Percentiles rank a stretch among this genome's conserved stretches.
Evolutionary conservation across 495 filamentous ascomycete species (phyloP).

Genomic region (Hypoxylon crocopeplum): DNA sequence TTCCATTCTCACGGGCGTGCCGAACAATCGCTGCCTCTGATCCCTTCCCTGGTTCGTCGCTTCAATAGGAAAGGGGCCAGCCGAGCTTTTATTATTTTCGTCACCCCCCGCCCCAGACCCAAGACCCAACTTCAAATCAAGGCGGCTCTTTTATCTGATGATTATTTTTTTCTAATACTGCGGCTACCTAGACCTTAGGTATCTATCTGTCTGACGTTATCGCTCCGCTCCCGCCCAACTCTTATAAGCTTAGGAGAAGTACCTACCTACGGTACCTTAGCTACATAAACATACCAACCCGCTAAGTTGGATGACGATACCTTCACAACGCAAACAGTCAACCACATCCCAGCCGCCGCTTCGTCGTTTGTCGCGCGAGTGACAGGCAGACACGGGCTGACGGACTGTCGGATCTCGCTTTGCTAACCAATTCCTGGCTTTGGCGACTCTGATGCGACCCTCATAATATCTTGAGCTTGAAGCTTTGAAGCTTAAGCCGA

Average conservation of each 20-base stretch:
- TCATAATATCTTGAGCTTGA: constrained; percentile 28
- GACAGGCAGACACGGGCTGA: constrained; percentile 30
- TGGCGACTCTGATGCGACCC: constrained; percentile 30
- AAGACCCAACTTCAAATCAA: constrained; percentile 21
- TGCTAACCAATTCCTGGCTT: constrained; percentile 17
- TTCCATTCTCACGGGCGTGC: constrained; percentile 27
- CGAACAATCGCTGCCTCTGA: constrained; percentile 29
- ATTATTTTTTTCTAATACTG: constrained; percentile 10
- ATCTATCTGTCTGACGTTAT: constrained; percentile 28
- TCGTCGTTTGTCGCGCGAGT: constrained; percentile 36
- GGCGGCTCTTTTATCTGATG: constrained; percentile 32
- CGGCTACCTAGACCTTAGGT: neutral
- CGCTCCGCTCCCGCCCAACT: constrained; percentile 1
- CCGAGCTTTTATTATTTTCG: constrained; percentile 34
- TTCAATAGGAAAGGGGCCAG: constrained; percentile 33
- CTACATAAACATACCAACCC: neutral
- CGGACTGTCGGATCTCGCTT: constrained; percentile 16
- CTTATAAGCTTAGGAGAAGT: neutral
- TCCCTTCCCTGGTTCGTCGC: constrained; percentile 31
- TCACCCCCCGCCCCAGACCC: constrained; percentile 21
- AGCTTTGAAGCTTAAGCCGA: constrained; percentile 33
- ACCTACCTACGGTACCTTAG: neutral
- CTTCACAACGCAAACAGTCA: constrained; percentile 14
- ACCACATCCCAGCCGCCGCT: constrained; percentile 22
- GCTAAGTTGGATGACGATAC: constrained; percentile 29